phyloP scores from a whole-genome alignment of 2,329 filamentous ascomycete species.

The Fusarium sarcochroum region DNA sequence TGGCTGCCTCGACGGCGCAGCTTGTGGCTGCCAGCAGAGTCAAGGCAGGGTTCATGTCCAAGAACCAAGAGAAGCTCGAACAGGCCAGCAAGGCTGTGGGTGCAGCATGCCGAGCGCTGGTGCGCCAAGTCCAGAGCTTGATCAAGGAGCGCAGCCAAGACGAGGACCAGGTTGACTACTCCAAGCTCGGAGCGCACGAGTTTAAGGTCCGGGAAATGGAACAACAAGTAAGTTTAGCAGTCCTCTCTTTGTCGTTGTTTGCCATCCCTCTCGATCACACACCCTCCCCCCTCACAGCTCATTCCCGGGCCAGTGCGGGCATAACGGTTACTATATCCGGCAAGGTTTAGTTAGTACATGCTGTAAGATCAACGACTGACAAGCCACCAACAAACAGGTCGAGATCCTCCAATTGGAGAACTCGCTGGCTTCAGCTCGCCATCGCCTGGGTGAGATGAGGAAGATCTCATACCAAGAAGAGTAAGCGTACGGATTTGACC shows the following conservation, averaged over 20 bases:
- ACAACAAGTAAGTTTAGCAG: slow-evolving; percentile 81
- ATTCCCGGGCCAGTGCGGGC: slow-evolving; percentile 27
- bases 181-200: slow-evolving; percentile 89
- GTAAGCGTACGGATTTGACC: slow-evolving; percentile 47
- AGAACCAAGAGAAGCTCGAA: slow-evolving; percentile 93
- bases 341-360: slow-evolving; percentile 14
- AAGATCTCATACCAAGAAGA: slow-evolving; percentile 96
- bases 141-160: slow-evolving; percentile 89
- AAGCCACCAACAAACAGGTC: slow-evolving; percentile 74
- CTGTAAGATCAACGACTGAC: slow-evolving; percentile 31
- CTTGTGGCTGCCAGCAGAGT: slow-evolving; percentile 95
- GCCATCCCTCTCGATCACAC: slow-evolving; percentile 18
- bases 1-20: slow-evolving; percentile 95
- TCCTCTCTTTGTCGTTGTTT: slow-evolving; percentile 25
- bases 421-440: slow-evolving; percentile 80
- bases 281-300: slow-evolving; percentile 13
- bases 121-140: slow-evolving; percentile 93
- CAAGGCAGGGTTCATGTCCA: slow-evolving; percentile 98
- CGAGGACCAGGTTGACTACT: slow-evolving; percentile 89
- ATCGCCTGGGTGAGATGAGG: slow-evolving; percentile 94
- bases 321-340: slow-evolving; percentile 44
- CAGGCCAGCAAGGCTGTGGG: slow-evolving; percentile 94
- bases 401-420: slow-evolving; percentile 98
- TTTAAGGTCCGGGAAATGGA: slow-evolving; percentile 99
- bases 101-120: slow-evolving; percentile 85